Base-by-base conservation (phyloP, 345 rosid genomes). In the Hirschfeldia incana region DNA sequence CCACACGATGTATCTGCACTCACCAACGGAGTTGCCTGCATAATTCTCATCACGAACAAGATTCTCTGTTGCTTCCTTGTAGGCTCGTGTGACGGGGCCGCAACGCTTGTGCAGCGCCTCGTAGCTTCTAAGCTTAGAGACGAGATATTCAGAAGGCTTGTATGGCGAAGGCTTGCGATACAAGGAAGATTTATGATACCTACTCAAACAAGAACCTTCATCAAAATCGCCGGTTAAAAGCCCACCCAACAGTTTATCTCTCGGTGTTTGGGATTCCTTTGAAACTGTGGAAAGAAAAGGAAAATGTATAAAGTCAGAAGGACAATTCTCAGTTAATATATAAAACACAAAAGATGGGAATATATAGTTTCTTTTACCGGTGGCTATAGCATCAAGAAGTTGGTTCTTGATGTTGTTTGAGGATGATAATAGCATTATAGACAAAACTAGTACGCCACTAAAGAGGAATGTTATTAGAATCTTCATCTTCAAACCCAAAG, bases 61-160 rank as follows among this genome's bases (percentile, higher is more conserved):
- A 57, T 57, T 57, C 61, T 57, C 61, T 57, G 29, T 57, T 57
- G 61, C 61, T 57, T 57, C 61, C 61, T 57, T 57, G 61, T 57
- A 57, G 7, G 61, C 28, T 57, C 17, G 17, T 57, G 61, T 57
- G 61, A 8, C 61, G 21, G 61, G 28, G 17, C 61, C 61, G 28
- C 61, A 57, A 57, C 61, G 61, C 61, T 57, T 57, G 61, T 57
- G 61, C 7, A 57, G 61, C 28, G 3, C 61, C 61, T 57, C 61
- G 21, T 57, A 57, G 29, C 61, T 57, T 57, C 61, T 57, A 8
- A 57, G 61, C 61, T 57, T 57, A 57, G 61, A 57, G 12, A 57
- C 5, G 28, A 57, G 61, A 57, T 57, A 57, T 17, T 57, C 61
- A 0, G 61, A 57, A 3, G 61, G 61, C 12, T 57, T 57, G 61